Percentiles rank a stretch among this genome's conserved stretches.
Evolutionary conservation across 345 rosid species (phyloP).

Genomic region (Camelina neglecta): DNA sequence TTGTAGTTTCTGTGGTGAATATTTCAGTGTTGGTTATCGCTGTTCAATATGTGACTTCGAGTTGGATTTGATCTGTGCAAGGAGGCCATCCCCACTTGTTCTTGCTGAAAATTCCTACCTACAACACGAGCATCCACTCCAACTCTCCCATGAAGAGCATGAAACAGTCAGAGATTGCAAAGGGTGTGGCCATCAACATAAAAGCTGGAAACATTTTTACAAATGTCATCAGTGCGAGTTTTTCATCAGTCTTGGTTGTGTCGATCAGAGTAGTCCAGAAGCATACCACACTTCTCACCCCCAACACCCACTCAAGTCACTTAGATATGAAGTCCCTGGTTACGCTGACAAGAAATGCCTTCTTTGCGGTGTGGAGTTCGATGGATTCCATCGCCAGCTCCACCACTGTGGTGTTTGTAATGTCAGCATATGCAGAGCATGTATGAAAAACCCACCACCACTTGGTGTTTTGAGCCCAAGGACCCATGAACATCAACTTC

Average conservation of each 20-base stretch:
- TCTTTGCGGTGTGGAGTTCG: not conserved
- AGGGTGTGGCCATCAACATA: not conserved
- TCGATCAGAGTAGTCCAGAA: not conserved
- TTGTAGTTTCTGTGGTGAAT: too few species aligned
- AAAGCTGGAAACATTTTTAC: not conserved
- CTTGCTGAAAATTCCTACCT: too few species aligned
- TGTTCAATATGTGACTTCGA: not conserved
- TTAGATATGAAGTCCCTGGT: not conserved
- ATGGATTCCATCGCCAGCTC: too few species aligned
- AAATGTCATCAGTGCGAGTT: not conserved
- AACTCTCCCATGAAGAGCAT: too few species aligned
- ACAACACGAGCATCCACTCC: too few species aligned
- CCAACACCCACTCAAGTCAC: not conserved
- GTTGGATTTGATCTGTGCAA: too few species aligned
- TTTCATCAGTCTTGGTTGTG: too few species aligned
- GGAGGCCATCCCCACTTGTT: too few species aligned
- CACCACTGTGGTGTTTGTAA: not conserved
- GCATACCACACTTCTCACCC: not conserved
- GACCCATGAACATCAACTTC: not conserved
- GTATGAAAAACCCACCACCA: not conserved
- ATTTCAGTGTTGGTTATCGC: not conserved
- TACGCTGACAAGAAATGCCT: not conserved
- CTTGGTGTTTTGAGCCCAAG: not conserved
- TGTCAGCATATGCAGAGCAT: not conserved
- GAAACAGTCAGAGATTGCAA: too few species aligned